Percentiles rank a stretch among this genome's conserved stretches.
phyloP scores from a whole-genome alignment of 2,329 filamentous ascomycete genomes.

The Geosmithia morbida region DNA sequence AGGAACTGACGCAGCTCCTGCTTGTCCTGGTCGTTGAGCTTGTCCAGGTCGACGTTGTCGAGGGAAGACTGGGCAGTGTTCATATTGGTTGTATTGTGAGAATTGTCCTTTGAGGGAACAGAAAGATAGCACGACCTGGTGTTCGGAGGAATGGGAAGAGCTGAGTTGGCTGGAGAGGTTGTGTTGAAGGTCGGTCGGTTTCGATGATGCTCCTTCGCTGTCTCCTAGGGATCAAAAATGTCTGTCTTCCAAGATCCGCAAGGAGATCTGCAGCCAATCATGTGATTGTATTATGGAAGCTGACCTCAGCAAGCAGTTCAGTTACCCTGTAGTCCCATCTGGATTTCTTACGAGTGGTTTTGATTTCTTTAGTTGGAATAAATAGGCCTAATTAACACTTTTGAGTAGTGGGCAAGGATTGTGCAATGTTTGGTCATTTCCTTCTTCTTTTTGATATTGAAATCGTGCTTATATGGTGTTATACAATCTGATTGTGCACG shows the following conservation, averaged over 20 bases:
- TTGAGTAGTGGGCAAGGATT: too few species aligned
- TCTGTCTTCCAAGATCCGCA: background rate
- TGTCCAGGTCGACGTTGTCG: conserved; percentile 50
- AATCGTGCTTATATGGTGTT: too few species aligned
- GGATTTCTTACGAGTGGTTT: too few species aligned
- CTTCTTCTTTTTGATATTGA: too few species aligned
- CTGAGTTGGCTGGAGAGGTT: background rate
- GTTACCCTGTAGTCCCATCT: background rate
- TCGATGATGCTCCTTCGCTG: background rate
- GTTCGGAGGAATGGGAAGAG: too few species aligned
- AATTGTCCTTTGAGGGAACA: background rate
- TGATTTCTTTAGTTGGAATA: too few species aligned
- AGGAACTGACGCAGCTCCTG: conserved; percentile 79
- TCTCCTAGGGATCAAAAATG: background rate
- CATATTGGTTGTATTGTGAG: conserved; percentile 12
- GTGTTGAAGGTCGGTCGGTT: background rate
- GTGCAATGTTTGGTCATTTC: too few species aligned
- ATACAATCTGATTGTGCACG: too few species aligned
- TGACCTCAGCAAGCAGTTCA: background rate
- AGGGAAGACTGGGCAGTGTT: conserved; percentile 21
- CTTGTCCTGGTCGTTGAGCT: conserved; percentile 71
- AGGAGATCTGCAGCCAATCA: background rate
- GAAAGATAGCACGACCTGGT: too few species aligned
- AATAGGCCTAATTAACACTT: too few species aligned
- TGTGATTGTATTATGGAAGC: background rate